Base-by-base conservation (phyloP, 78 protist genomes). In the Anaeramoeba ignava region DNA sequence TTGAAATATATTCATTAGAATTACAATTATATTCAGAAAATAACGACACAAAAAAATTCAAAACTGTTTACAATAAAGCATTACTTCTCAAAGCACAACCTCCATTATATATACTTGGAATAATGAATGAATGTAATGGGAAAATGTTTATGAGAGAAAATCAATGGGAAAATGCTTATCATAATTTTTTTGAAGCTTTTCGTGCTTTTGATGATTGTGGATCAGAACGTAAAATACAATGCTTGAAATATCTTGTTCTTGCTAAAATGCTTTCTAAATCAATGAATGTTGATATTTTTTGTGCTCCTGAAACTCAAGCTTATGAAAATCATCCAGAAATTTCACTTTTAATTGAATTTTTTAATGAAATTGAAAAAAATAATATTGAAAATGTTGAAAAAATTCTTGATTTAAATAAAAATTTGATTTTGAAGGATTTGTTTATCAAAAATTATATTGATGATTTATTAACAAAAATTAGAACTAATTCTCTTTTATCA, bases 181-280 rank as follows among this genome's bases (percentile, higher is more conserved):
- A 80, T 3, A 97, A 94, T 88, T 96, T 96, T 42, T 95, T 95
- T 78, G 97, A 96, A 87, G 99, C 99, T 8, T 96, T 96, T 92
- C 94, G 94, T 91, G 92, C 86, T 90, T 96, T 93, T 88, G 98
- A 95, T 85, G 94, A 91, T 84, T 91, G 94, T 17, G 96, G 96
- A 38, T 78, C 81, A 40, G 80, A 84, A 36, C 84, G 93, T 42
- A 87, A 95, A 41, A 89, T 94, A 3, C 91, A 88, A 87, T 96
- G 98, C 91, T 90, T 95, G 79, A 95, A 87, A 68, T 86, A 85
- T 82, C 87, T 93, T 27, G 96, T 96, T 3, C 86, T 96, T 80
- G 93, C 97, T 3, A 89, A 79, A 41, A 94, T 96, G 99, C 86
- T 93, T 80, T n/a, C n/a, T n/a, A 91, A 90, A 90, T 84, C 78